Evolutionary conservation across 805 yeast species (phyloP), one percentile per base, ranked within the genome.

Genomic region (Blastobotrys mokoenaii): DNA sequence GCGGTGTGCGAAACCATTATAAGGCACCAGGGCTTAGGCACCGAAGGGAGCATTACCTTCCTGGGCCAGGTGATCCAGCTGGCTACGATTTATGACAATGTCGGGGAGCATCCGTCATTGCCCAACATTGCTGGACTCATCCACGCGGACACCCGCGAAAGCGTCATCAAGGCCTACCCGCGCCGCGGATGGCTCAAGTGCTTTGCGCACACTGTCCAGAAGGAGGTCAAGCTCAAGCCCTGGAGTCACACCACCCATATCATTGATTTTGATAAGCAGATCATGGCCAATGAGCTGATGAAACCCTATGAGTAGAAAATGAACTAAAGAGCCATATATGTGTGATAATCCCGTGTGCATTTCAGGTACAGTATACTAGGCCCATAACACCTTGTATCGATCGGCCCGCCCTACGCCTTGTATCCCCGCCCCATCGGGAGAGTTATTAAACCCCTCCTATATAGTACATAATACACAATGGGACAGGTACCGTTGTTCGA

Each of bases 11-110:
- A 54, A 38, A 55, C 55, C 3, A 51, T 54, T 16, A 38, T 51
- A 32, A 42, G 55, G 17, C 58, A 54, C 41, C 56, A 53, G 45
- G 57, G 52, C 33, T 40, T 53, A 12, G 52, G 51, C 12, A 46
- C 44, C 17, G 39, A 32, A 16, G 57, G 58, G 11, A 40, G 41
- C 33, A 53, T 53, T 38, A 53, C 55, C 10, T 40, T 43, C 11
- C 31, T 53, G 1, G 58, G 58, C 3, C 48, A 46, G 16, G 40
- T 54, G 20, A 45, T 54, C 16, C 57, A 53, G 38, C 33, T 54
- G 40, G 44, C 55, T 5, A 54, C 57, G 4, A 33, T 51, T 15
- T n/a, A 51, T 31, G 56, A 52, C 38, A 47, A 46, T 40, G 48
- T 44, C 20, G 54, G 54, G 7, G 27, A 46, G n/a, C 31, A 47